phyloP scores from a whole-genome alignment of 106 monocot species.

The Hemerocallis citrina region DNA sequence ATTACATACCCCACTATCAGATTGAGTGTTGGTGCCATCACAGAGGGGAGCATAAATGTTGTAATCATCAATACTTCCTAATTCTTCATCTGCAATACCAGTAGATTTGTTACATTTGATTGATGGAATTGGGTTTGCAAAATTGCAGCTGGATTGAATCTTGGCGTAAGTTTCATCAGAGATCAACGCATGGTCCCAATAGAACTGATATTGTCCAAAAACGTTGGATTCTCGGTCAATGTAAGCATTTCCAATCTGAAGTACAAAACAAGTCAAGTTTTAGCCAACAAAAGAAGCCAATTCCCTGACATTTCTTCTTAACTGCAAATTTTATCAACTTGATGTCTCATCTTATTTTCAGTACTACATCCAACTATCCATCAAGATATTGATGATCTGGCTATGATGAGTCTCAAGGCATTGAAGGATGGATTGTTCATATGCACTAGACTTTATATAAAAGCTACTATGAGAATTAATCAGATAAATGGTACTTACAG shows the following conservation, averaged over 20 bases:
- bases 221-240: constrained; percentile 7
- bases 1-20: neutral
- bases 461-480: neutral
- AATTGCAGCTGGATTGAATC: constrained; percentile 16
- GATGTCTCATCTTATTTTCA: too few species aligned
- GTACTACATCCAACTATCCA: too few species aligned
- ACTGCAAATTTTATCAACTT: too few species aligned
- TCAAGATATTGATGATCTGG: too few species aligned
- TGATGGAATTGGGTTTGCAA: neutral
- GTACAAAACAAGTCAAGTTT: too few species aligned
- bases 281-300: too few species aligned
- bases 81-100: neutral
- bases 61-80: constrained; percentile 21
- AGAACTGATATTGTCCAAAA: constrained; percentile 3
- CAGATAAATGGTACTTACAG: constrained; percentile 6
- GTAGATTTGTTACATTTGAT: constrained; percentile 2
- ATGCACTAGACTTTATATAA: neutral
- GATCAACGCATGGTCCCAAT: constrained; percentile 30
- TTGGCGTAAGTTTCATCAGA: constrained; percentile 17
- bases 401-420: neutral
- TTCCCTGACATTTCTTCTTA: neutral
- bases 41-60: constrained; percentile 53
- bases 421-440: neutral
- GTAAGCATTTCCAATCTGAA: constrained; percentile 32
- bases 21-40: neutral